A percentile compares a stretch with the other conserved stretches of the same genome.
Conservation (phyloP, 352 stramenopile genomes). For the Saprolegnia diclina region DNA sequence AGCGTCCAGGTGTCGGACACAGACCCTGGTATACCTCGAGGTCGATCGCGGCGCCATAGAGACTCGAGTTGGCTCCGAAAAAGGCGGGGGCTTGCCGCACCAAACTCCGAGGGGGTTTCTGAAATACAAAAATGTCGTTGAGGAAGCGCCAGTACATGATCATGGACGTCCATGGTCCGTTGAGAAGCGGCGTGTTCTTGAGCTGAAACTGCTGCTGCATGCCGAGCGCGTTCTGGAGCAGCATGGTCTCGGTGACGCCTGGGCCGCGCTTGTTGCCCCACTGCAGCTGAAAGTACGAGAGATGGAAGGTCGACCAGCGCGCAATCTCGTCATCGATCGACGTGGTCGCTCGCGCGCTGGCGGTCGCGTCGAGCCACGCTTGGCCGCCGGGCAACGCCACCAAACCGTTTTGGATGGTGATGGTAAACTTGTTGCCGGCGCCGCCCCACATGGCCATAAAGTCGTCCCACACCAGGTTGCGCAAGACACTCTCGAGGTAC, state of each 20-base stretch:
- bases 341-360: neutral
- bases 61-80: neutral
- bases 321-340: neutral
- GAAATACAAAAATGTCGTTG: conserved; percentile 1
- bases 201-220: neutral
- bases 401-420: conserved; percentile 3
- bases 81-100: neutral
- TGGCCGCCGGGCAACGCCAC: neutral
- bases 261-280: neutral
- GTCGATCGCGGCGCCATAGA: neutral
- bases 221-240: neutral
- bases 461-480: neutral
- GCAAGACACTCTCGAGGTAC: neutral
- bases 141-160: neutral
- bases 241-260: neutral
- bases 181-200: neutral
- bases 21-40: neutral
- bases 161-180: conserved; percentile 2
- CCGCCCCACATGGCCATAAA: neutral
- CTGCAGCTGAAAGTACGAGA: neutral
- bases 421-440: neutral
- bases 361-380: neutral
- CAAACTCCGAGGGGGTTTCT: neutral
- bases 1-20: too few relatives aligned
- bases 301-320: neutral